Evolutionary conservation across 2,329 filamentous ascomycete genomes (phyloP), one percentile per base, ranked within the genome.

Genomic region (Sporothrix pseudoabietina): DNA sequence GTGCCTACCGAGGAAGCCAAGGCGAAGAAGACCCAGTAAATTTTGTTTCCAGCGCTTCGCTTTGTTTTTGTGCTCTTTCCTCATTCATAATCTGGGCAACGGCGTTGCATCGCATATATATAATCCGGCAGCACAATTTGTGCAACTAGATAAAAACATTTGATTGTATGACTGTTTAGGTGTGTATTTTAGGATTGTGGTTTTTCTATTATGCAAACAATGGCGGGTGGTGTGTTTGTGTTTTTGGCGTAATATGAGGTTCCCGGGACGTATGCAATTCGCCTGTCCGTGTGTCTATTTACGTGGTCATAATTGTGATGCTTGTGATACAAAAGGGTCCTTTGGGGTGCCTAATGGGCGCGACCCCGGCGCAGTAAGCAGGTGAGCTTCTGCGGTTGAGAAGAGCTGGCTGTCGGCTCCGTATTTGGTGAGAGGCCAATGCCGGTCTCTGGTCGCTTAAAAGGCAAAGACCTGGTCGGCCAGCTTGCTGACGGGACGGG

Each of bases 391-490:
- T 47, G 61, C n/a, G 12, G 61, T 44, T 14, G n/a, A n/a, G 6
- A 14, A 26, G 35, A 65, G 39, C 9, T 10, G 12, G 2, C 2
- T 26, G 39, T 14, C 12, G 39, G 39, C 61, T 47, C 35, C 3
- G 39, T 10, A 16, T 22, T 41, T 6, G 16, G 32, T 41, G n/a
- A 44, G 41, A 6, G 63, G 63, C 30, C 22, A 68, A 32, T 12
- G 26, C 22, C 22, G n/a, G 41, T 8, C 16, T 35, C 8, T 32
- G 9, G 1, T 12, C 59, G 4, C 68, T 79, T 83, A 92, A 84
- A 99, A 99, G 80, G 93, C 94, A 85, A 99, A 99, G 78, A 99
- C 93, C 84, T 98, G 96, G 82, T 99, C 96, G 81, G 95, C 92
- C 71, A 98, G 90, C 89, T 98, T 98, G 90, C 94, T 98, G 79